Percentiles rank a stretch among this genome's conserved stretches.
These are phyloP conservation scores for Syzygium aromaticum DNA, from an alignment of 345 rosid species.

Conservation along the genomic window DNA sequence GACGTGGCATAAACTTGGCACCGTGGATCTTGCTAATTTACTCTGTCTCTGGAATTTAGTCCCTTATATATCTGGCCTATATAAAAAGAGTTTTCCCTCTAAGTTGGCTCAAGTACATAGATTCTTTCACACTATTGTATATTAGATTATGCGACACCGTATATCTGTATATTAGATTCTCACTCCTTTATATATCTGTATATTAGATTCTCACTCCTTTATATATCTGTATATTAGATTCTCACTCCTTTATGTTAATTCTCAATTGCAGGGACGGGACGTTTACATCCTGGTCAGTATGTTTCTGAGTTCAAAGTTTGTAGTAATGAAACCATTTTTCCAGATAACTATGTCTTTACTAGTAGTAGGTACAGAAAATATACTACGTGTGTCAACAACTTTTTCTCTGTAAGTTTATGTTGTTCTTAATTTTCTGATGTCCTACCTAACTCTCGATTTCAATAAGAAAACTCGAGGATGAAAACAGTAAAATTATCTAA, in stretches of 20 bases:
- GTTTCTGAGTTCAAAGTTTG: conserved; percentile 15
- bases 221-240: background rate
- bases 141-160: background rate
- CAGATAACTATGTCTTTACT: background rate
- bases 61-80: background rate
- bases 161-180: background rate
- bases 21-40: background rate
- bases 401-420: background rate
- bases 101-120: background rate
- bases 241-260: background rate
- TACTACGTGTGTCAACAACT: background rate
- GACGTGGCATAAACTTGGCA: background rate
- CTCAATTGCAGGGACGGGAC: conserved; percentile 86
- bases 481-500: background rate
- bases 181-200: background rate
- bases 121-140: background rate
- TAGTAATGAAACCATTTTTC: background rate
- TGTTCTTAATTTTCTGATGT: background rate
- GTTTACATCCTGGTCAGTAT: conserved; percentile 90
- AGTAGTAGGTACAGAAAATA: background rate
- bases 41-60: background rate
- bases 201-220: background rate
- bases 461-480: background rate
- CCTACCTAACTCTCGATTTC: background rate
- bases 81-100: background rate